Evolutionary conservation across 1,284 basidiomycete genomes (phyloP).

Genomic region (Coriolopsis trogii): DNA sequence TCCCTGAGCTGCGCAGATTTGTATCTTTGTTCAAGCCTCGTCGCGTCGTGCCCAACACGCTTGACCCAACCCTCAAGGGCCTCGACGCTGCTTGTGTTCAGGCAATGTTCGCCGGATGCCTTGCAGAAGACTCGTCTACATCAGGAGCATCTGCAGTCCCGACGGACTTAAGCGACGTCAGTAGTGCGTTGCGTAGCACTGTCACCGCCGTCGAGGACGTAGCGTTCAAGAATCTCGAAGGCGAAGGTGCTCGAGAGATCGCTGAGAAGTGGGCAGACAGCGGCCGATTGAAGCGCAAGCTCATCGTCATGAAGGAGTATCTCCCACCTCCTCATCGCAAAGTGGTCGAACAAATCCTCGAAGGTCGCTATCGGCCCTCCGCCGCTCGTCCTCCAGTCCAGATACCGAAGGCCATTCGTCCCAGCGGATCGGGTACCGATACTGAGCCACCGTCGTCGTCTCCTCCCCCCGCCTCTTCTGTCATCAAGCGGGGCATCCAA

Average conservation of each 20-base stretch:
- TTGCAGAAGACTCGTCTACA: constrained; percentile 36
- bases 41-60: constrained; percentile 78
- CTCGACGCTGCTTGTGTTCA: constrained; percentile 75
- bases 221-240: constrained; percentile 61
- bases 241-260: constrained; percentile 46
- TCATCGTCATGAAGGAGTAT: constrained; percentile 47
- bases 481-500: constrained; percentile 2
- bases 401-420: not conserved
- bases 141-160: constrained; percentile 1
- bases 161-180: constrained; percentile 20
- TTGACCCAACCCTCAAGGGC: constrained; percentile 60
- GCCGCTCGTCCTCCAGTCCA: not conserved
- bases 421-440: not conserved
- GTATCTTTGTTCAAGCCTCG: constrained; percentile 80
- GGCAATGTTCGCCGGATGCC: constrained; percentile 61
- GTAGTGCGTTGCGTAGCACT: constrained; percentile 19
- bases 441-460: not conserved
- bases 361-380: constrained; percentile 9
- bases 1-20: constrained; percentile 82
- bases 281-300: constrained; percentile 44
- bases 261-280: constrained; percentile 58
- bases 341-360: constrained; percentile 30
- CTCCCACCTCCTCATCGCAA: constrained; percentile 37
- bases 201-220: constrained; percentile 44
- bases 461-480: not conserved